Evolutionary conservation across 1,284 basidiomycete species (phyloP), one percentile per base, ranked within the genome.

Genomic region (Pyrrhoderma noxium): DNA sequence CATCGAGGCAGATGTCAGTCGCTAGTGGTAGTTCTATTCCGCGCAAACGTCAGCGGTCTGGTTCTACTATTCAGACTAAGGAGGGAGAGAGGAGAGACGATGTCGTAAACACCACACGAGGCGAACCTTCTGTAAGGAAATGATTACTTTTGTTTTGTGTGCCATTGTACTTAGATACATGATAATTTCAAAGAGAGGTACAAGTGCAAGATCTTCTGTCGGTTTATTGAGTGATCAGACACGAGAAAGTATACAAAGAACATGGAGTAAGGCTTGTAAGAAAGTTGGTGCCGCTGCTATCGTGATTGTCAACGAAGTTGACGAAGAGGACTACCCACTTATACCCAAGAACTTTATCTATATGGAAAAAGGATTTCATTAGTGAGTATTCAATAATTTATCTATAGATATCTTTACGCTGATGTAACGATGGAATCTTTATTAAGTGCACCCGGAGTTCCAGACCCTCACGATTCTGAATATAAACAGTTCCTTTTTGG

Each of bases 281-380:
- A 27, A 18, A 9, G 35, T 19, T 14, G 52, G 52, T 9, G 47
- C 47, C 11, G 46, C 47, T 2, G 31, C 19, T 19, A 35, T 54
- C 25, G 14, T 14, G 8, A 23, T 54, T 7, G 43, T 50, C 3
- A 54, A 54, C 35, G 52, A 54, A 22, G 42, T 54, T n/a, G 52
- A 54, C 35, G 47, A 46, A 13, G 52, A 54, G 14, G 23, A 49
- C 35, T 45, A 8, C 41, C 52, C 52, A 2, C 34, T 25, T 21
- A 22, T 50, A 16, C 23, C 22, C 14, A 9, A 34, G 7, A 14
- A 50, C 9, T 50, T 54, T 34, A n/a, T 21, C 16, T 54, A 54
- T 27, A 19, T 54, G 16, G 52, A 54, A 34, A 34, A 22, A 14
- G 22, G 14, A 4, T 50, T 41, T 25, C 40, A 11, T 19, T 54